Evolutionary conservation across 345 rosid genomes (phyloP).

Genomic region (Clarkia xantiana): DNA sequence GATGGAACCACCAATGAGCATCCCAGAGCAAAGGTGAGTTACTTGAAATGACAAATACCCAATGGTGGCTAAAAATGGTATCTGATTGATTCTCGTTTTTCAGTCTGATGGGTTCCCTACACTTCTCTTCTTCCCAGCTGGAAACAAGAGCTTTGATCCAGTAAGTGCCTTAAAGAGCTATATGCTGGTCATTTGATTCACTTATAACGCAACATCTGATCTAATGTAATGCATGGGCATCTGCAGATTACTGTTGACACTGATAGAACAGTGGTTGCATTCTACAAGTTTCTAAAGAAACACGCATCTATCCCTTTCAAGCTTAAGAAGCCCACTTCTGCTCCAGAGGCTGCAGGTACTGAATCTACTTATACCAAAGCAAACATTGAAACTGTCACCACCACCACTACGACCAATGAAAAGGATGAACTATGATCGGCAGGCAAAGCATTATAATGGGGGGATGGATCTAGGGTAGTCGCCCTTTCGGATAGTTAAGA

Average conservation of each 20-base stretch:
- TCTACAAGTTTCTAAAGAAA: constrained; percentile 29
- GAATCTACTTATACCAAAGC: constrained; percentile 23
- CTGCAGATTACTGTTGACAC: constrained; percentile 64
- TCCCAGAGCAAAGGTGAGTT: constrained; percentile 86
- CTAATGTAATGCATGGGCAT: neutral
- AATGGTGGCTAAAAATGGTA: neutral
- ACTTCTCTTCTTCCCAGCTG: constrained; percentile 93
- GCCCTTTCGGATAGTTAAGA: too few species aligned
- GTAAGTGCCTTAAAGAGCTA: constrained; percentile 27
- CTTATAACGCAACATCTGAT: neutral
- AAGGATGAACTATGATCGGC: constrained; percentile 70
- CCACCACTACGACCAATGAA: constrained; percentile 9
- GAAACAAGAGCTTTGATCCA: constrained; percentile 93
- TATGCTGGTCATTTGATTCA: neutral
- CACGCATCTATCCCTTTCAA: constrained; percentile 24
- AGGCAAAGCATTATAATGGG: neutral
- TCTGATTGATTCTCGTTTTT: constrained; percentile 9
- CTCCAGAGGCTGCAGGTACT: constrained; percentile 32
- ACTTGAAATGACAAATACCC: too few species aligned
- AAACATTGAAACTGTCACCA: constrained; percentile 13
- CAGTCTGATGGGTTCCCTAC: constrained; percentile 97
- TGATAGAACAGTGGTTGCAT: constrained; percentile 88
- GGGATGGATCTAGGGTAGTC: too few species aligned
- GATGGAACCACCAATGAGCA: constrained; percentile 98
- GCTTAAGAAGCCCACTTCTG: constrained; percentile 58